Base-by-base conservation (phyloP, 1,284 basidiomycete species). In the Pseudozyma pruni region DNA sequence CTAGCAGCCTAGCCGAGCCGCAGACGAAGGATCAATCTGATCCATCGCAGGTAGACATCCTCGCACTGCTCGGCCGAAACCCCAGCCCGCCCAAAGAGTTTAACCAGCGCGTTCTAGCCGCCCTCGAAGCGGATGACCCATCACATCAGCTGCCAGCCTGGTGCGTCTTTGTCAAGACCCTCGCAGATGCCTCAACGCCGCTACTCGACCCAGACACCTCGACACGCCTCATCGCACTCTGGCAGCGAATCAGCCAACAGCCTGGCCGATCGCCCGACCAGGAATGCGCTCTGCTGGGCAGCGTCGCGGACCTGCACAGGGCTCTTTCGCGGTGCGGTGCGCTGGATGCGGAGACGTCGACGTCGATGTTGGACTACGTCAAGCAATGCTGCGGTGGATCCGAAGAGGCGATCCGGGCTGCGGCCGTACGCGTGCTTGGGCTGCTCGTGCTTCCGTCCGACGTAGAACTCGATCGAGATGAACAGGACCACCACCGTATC, bases 371-470 rank as follows among this genome's bases (percentile, higher is more conserved):
- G 43, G 25, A 51, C 22, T 59, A 59, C 25, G 43, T 61, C 11
- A 25, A 43, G n/a, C 20, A 17, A 2, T 22, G 41, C 33, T 60
- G 57, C 17, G 11, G 11, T 5, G 32, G 39, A 17, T 2, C 40
- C 1, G 66, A 69, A 35, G 66, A 69, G 22, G 51, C 47, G 6
- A 38, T 69, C 9, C 66, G 66, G 9, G 59, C 66, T 25, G 59
- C 66, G 19, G 66, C 54, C 8, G 49, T 62, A 8, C 58, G 66
- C n/a, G 46, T 55, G 32, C 39, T 69, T 5, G 66, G 66, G 3
- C n/a, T 69, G 46, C 49, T 69, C 10, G 55, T 62, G 19, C 59
- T 69, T 19, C 59, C 59, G 2, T n/a, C 49, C 5, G 52, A 68
- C 25, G 13, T 8, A 5, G 9, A 17, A 17, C 23, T 34, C 2